Percentiles rank a stretch among this genome's conserved stretches.
Conservation (phyloP, 805 yeast species). For the Pichia thaimueangensis region DNA sequence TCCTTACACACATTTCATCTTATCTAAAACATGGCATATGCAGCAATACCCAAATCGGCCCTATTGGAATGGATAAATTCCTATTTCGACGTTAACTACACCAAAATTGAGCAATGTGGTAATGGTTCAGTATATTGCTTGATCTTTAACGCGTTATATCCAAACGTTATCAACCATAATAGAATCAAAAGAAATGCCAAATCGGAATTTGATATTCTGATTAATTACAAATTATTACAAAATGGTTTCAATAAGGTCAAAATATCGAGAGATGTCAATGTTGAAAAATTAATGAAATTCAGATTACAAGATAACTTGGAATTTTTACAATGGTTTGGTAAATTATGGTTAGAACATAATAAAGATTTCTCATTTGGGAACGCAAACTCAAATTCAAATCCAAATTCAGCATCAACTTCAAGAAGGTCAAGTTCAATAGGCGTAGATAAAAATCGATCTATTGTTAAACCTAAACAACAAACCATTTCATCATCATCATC, state of each 20-base stretch:
- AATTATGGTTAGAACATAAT: conserved; percentile 60
- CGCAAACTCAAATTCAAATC: conserved; percentile 4
- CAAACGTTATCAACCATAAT: conserved; percentile 67
- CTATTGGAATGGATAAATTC: conserved; percentile 80
- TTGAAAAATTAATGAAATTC: conserved; percentile 78
- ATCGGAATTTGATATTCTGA: conserved; percentile 68
- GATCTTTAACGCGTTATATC: conserved; percentile 75
- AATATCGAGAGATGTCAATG: conserved; percentile 70
- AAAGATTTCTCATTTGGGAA: conserved; percentile 7
- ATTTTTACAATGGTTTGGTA: conserved; percentile 86
- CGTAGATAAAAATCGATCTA: background rate
- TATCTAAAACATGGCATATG: conserved; percentile 18
- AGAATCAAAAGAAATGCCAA: conserved; percentile 68
- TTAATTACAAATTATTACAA: conserved; percentile 83
- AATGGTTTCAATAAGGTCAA: conserved; percentile 64
- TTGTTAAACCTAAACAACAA: background rate
- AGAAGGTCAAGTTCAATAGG: conserved; percentile 8
- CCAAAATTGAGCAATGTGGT: conserved; percentile 90
- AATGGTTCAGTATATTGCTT: conserved; percentile 95
- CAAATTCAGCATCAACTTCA: conserved; percentile 6
- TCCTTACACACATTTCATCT: too few species aligned
- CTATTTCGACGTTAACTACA: conserved; percentile 55
- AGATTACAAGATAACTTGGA: conserved; percentile 91
- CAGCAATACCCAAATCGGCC: conserved; percentile 79
- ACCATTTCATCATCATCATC: background rate